Evolutionary conservation across 257 asterid genomes (phyloP), one percentile per base, ranked within the genome.

Genomic region (Solanum rostratum): DNA sequence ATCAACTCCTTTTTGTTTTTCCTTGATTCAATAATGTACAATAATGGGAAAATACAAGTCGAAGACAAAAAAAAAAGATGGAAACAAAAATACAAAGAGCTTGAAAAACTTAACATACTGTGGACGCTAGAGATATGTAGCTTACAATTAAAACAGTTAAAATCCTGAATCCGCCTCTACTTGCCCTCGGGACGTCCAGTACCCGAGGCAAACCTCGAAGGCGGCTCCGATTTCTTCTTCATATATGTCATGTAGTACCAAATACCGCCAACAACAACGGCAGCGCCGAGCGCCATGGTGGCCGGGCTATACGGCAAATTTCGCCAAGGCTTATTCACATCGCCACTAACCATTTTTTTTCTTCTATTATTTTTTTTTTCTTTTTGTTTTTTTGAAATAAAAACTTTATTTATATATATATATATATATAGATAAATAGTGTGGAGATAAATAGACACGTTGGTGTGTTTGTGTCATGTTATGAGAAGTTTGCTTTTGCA

Each of bases 251-350:
- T 88, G 79, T 85, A 84, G 74, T 90, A 92, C 92, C 92, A 90
- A 18, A 89, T 12, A 19, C 90, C 90, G 0, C 93, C 90, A 7
- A 85, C 87, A 3, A 87, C 84, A 0, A 90, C 89, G 1, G 91
- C 86, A 27, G 92, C 91, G 24, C 87, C 95, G 0, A 87, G 83
- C 3, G 90, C 93, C 88, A 92, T 87, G 29, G 85, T 84, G 46
- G 81, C 85, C 1, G 91, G 93, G 84, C 87, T 88, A 89, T 90
- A 90, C 20, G 92, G 92, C 73, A 90, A 24, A 33, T 69, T 84
- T 60, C 91, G 87, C 39, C 90, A 86, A 33, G n/a, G 54, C 24
- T 83, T 88, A 73, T 80, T 83, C 37, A 83, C 20, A 33, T 29
- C 78, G 1, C 80, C 73, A 76, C 24, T 20, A 76, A 45, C 27